Percentiles rank a stretch among this genome's conserved stretches.
Evolutionary conservation across 169 alveolate species (phyloP).

Genomic region (Plasmodium gallinaceum): DNA sequence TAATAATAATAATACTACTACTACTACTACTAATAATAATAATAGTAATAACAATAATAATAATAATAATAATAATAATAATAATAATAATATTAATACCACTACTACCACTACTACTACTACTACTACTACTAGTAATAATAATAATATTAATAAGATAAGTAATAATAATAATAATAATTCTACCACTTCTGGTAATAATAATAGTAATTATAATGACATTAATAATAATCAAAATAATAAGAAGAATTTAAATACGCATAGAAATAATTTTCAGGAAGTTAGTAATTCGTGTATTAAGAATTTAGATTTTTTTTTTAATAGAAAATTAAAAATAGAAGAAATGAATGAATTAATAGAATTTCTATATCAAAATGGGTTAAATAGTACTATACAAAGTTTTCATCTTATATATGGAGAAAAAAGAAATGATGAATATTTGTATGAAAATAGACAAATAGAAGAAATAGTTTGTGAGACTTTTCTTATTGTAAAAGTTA

Average conservation of each 20-base stretch:
- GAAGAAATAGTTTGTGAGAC: constrained; percentile 29
- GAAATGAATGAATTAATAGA: constrained; percentile 2
- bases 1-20: neutral
- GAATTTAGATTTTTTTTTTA: constrained; percentile 9
- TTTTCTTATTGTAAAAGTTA: constrained; percentile 23
- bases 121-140: too few species aligned
- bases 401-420: constrained; percentile 8
- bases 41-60: neutral
- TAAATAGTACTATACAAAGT: neutral
- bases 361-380: neutral
- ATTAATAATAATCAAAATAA: too few species aligned
- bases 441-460: constrained; percentile 4
- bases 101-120: too few species aligned
- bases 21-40: neutral
- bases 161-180: too few species aligned
- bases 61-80: too few species aligned
- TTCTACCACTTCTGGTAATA: too few species aligned
- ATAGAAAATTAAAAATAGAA: constrained; percentile 9
- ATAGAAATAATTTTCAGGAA: too few species aligned
- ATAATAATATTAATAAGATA: too few species aligned
- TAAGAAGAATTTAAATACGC: too few species aligned
- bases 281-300: neutral
- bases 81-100: too few species aligned
- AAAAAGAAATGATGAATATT: neutral
- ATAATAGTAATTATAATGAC: too few species aligned